Base-by-base conservation (phyloP, 2,329 filamentous ascomycete species). In the Xylariaceae sp. region DNA sequence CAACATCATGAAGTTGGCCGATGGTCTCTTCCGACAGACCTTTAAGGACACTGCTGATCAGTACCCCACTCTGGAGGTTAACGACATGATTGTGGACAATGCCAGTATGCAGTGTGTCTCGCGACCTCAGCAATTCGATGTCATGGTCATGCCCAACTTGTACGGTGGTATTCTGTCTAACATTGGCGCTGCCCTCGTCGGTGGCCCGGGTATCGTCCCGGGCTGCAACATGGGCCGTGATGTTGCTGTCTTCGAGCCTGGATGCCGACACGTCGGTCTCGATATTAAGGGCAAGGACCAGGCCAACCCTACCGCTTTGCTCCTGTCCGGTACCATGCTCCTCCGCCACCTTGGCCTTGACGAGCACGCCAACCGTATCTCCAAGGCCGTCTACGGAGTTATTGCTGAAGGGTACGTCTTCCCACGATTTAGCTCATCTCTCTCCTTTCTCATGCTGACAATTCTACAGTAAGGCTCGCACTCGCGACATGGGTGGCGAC, bases 1-100 rank as follows among this genome's bases (percentile, higher is more conserved):
- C 73, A 98, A 98, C 80, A 98, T 98, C 76, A 98, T 98, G 93
- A 98, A 98, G 81, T 80, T 98, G 45, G 91, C 90, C 67, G 93
- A 98, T 60, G 93, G 93, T 71, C 87, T 98, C 43, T 98, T 98
- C 88, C 87, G 93, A 68, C 91, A 84, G 74, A 97, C 93, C 56
- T 94, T 97, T 79, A 89, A 95, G 76, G 79, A 83, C 62, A 83
- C 93, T 56, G 87, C 89, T 54, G 87, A 94, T 76, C 89, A 95
- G 68, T 98, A 93, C 76, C 91, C 93, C 46, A 94, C 88, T 50
- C 79, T 98, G 58, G 87, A 96, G 77, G 85, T 85, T 65, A 94
- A 94, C 77, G 93, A 98, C 74, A 96, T 98, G 91, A 98, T 98
- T 69, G 93, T 98, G 71, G 93, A 98, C 76, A 98, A 98, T 72